phyloP scores from a whole-genome alignment of 768 basidiomycete species.

The Kwoniella sp. region DNA sequence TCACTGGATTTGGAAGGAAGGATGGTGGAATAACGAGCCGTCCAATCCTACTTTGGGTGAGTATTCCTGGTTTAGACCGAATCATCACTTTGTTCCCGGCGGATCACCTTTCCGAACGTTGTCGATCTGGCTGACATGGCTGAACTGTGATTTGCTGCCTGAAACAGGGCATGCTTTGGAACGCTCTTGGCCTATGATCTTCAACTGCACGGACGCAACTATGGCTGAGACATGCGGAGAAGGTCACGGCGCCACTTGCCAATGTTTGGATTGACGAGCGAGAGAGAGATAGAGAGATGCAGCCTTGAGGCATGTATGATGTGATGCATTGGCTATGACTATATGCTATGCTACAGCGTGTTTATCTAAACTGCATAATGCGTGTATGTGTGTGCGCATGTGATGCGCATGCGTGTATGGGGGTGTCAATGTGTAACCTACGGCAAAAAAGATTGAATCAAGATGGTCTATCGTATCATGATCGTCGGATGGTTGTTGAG shows the following conservation, averaged over 20 bases:
- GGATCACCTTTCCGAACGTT: too few species aligned
- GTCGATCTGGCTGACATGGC: too few species aligned
- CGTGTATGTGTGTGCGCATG: conserved; percentile 5
- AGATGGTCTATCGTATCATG: neutral
- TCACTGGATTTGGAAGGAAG: conserved; percentile 50
- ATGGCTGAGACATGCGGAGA: conserved; percentile 33
- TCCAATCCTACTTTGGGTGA: conserved; percentile 43
- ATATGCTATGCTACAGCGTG: conserved; percentile 1
- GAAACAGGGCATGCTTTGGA: conserved; percentile 46
- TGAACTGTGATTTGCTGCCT: neutral
- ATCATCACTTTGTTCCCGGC: too few species aligned
- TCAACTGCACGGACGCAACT: conserved; percentile 36
- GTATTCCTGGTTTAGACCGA: too few species aligned
- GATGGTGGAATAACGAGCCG: conserved; percentile 41
- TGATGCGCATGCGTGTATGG: neutral
- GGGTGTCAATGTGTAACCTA: neutral
- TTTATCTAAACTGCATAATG: neutral
- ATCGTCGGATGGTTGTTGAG: too few species aligned
- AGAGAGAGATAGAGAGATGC: neutral
- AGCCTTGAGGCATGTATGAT: neutral
- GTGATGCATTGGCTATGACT: neutral
- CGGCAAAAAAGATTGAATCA: neutral
- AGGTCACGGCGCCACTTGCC: conserved; percentile 22
- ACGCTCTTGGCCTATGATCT: conserved; percentile 50
- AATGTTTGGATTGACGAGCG: conserved; percentile 43